Percentiles rank a stretch among this genome's conserved stretches.
Conservation (phyloP, 306 rosid genomes). For the Cicer chorassanicum region DNA sequence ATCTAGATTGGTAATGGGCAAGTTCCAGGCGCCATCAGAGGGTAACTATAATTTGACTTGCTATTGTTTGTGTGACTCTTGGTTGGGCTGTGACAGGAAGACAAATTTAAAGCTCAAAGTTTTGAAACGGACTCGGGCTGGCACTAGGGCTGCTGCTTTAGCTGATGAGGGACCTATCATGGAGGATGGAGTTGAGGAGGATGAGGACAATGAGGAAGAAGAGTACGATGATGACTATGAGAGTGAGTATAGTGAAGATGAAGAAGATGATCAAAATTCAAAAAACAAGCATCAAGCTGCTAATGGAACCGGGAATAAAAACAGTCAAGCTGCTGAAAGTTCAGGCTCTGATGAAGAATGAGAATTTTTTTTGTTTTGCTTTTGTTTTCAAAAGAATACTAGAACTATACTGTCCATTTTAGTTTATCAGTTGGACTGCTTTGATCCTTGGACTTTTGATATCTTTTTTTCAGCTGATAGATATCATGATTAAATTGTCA, state of each 20-base stretch:
- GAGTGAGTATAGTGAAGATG: conserved; percentile 64
- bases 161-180: conserved; percentile 61
- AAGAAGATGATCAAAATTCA: conserved; percentile 56
- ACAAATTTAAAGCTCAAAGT: conserved; percentile 73
- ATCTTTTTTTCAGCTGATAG: conserved; percentile 45
- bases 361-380: conserved; percentile 13
- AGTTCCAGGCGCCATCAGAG: conserved; percentile 90
- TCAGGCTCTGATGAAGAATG: conserved; percentile 61
- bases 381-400: conserved; percentile 7
- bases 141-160: conserved; percentile 66
- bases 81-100: conserved; percentile 91
- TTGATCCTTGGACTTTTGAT: conserved; percentile 20
- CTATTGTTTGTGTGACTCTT: conserved; percentile 85
- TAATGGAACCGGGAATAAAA: conserved; percentile 51
- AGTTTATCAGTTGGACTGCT: conserved; percentile 39
- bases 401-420: conserved; percentile 38
- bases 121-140: conserved; percentile 94
- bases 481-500: conserved; percentile 33
- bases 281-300: conserved; percentile 53
- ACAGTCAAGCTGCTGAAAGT: conserved; percentile 49
- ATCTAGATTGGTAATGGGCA: conserved; percentile 77
- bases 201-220: conserved; percentile 56
- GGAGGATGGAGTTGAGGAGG: conserved; percentile 66
- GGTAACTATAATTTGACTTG: conserved; percentile 88
- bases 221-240: conserved; percentile 62